Base-by-base conservation (phyloP, 2,329 filamentous ascomycete species). In the Tolypocladium guangdongense region DNA sequence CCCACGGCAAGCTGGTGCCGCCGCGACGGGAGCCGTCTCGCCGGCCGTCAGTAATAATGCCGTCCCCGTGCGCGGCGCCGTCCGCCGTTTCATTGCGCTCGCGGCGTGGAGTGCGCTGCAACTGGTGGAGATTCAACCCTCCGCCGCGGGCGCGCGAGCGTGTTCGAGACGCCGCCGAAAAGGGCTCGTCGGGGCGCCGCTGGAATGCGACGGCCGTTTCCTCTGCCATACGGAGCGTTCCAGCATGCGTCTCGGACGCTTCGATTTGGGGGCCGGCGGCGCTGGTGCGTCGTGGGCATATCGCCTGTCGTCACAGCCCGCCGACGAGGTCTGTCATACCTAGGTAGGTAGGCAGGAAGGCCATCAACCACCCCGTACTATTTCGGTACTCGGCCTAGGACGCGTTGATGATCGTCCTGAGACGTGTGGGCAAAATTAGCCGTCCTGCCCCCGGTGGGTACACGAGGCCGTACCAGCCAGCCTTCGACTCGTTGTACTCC, bases 361-460 rank as follows among this genome's bases (percentile, higher is more conserved):
- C 33, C 18, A 16, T 36, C 32, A 18, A n/a, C n/a, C n/a, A n/a
- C n/a, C n/a, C n/a, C n/a, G n/a, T n/a, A 36, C 47, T 49, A 49
- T 49, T 49, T 49, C 47, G 47, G 47, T n/a, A n/a, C n/a, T n/a
- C n/a, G 49, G 37, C 37, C 20, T 10, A 12, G 49, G 32, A 39
- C 30, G 12, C n/a, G 30, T 22, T 11, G 12, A 10, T 22, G 30
- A 36, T 20, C 49, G 36, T 27, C 11, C 16, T 47, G 43, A 33
- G 43, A 47, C 27, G 30, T 27, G 22, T 39, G 48, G 48, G 43
- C 53, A 54, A 51, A 49, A 51, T 54, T 54, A 54, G 53, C 49
- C 36, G 12, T 41, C 10, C 41, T 52, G 36, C 45, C 37, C 41
- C 45, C 53, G 32, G 47, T 33, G 48, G 52, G 48, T 24, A 43